Percentiles rank a stretch among this genome's conserved stretches.
Evolutionary conservation across 805 yeast species (phyloP).

Genomic region (Lipomyces sp.): DNA sequence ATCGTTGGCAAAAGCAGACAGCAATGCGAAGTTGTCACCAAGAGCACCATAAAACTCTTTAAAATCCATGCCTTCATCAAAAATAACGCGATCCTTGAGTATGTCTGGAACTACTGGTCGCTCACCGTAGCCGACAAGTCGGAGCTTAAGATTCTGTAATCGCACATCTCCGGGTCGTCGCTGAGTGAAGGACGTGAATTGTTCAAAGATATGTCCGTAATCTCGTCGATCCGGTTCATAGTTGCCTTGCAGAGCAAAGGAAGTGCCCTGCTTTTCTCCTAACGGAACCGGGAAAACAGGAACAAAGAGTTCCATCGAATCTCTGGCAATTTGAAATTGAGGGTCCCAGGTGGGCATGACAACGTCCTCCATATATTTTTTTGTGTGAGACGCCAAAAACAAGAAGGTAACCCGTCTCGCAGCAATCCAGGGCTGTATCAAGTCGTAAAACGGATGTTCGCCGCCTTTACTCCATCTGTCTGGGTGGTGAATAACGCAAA

Average conservation of each 20-base stretch:
- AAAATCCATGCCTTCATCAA: conserved; percentile 28
- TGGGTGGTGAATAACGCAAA: conserved; percentile 27
- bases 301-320: conserved; percentile 18
- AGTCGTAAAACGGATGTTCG: conserved; percentile 20
- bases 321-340: conserved; percentile 7
- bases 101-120: conserved; percentile 23
- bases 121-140: conserved; percentile 27
- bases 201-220: conserved; percentile 23
- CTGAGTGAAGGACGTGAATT: conserved; percentile 17
- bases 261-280: conserved; percentile 22
- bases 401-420: conserved; percentile 21
- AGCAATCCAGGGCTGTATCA: conserved; percentile 26
- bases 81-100: conserved; percentile 20
- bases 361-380: conserved; percentile 17
- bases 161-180: conserved; percentile 12
- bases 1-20: conserved; percentile 28
- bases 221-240: conserved; percentile 29
- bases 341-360: conserved; percentile 22
- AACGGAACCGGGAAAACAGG: conserved; percentile 28
- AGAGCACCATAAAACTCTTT: conserved; percentile 22
- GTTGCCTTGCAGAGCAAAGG: conserved; percentile 27
- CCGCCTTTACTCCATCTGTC: conserved; percentile 27
- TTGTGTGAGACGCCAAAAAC: conserved; percentile 26
- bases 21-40: conserved; percentile 25
- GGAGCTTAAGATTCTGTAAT: conserved; percentile 21